Evolutionary conservation across 257 asterid species (phyloP), one percentile per base, ranked within the genome.

Genomic region (Salvia miltiorrhiza): DNA sequence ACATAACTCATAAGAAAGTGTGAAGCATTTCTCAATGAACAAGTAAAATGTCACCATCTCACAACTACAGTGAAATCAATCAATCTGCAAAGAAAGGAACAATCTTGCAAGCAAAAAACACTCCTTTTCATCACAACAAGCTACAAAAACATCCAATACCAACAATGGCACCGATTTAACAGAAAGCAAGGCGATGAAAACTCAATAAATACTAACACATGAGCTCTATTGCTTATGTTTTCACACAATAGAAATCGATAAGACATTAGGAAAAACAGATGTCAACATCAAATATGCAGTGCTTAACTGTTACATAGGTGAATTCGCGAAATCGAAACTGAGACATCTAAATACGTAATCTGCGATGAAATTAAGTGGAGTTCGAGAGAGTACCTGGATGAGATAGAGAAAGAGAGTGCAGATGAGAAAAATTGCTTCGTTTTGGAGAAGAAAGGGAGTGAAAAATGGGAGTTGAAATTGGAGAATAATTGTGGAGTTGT

Each of bases 341-440:
- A 47, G 65, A 30, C 59, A 63, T 14, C 47, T 39, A 28, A 2
- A 45, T 35, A 3, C 33, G 50, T 13, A 63, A 61, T 59, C 56
- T 47, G 66, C 33, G 55, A 47, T 9, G 30, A 0, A n/a, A 30
- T 30, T 30, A 7, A 63, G 54, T 11, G 16, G 63, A 3, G 35
- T 6, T 13, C n/a, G n/a, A 37, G 45, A n/a, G 64, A 65, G 37
- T 75, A 81, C 86, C 86, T 78, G 57, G 47, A 67, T 66, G 75
- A 75, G 72, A 69, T 49, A 43, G 41, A 33, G 39, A 21, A 12
- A n/a, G 53, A 11, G 60, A 65, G 70, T 5, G 70, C 6, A 21
- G 66, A 20, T 14, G 71, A 60, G 66, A 63, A 37, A 30, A 57
- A 66, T 26, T 63, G 53, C 12, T 68, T 59, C 32, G 9, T 63